phyloP scores from a whole-genome alignment of 306 rosid genomes.

The Gynostemma pentaphyllum region DNA sequence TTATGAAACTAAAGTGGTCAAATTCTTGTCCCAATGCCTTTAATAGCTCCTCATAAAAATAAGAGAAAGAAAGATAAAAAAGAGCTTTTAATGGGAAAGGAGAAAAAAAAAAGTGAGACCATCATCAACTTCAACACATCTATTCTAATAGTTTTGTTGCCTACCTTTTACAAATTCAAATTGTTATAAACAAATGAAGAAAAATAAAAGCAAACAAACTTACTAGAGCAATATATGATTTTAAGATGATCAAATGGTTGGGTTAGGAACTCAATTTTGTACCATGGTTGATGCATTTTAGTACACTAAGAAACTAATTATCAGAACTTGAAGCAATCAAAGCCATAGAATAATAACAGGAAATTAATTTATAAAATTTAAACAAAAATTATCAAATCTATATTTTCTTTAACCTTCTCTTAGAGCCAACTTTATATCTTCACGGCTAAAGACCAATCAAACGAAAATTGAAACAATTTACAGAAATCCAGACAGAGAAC shows the following conservation, averaged over 20 bases:
- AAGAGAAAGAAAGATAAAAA: conserved; percentile 81
- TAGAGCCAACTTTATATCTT: neutral
- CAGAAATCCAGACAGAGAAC: neutral
- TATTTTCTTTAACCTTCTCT: no score
- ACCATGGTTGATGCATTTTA: neutral
- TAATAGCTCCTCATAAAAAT: conserved; percentile 67
- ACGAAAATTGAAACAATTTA: neutral
- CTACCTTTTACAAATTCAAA: conserved; percentile 13
- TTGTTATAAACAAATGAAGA: neutral
- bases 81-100: conserved; percentile 48
- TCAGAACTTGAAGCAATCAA: neutral
- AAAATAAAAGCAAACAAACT: neutral
- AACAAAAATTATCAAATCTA: no score
- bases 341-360: neutral
- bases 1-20: conserved; percentile 54
- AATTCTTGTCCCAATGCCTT: conserved; percentile 70
- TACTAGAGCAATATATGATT: neutral
- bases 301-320: neutral
- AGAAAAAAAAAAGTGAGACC: conserved; percentile 14
- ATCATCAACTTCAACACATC: conserved; percentile 34
- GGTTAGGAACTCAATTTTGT: conserved; percentile 3
- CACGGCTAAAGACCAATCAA: neutral
- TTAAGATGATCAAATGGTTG: neutral
- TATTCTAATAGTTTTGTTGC: conserved; percentile 14
- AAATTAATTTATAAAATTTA: no score